Base-by-base conservation (phyloP, 2,329 filamentous ascomycete genomes). In the Ophiostoma fasciatum region DNA sequence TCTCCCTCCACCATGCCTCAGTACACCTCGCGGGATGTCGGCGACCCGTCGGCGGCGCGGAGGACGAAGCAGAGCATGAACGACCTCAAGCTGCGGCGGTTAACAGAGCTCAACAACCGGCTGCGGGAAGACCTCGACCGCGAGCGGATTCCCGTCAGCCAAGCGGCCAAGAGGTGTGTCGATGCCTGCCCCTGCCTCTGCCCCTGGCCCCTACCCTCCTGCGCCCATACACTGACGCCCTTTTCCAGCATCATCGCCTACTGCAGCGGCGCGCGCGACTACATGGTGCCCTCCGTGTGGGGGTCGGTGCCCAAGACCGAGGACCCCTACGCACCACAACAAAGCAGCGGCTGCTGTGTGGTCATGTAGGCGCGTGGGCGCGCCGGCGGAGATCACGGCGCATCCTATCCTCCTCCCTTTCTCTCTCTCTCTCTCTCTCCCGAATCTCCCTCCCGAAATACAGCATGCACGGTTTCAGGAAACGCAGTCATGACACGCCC, bases 31-130 rank as follows among this genome's bases (percentile, higher is more conserved):
- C 69, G 74, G 50, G 74, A 78, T 53, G 70, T 73, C 43, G 71
- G 71, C 59, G 74, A 78, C 55, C 71, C 72, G 56, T 71, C 70
- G 51, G 72, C 78, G 57, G 72, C 75, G 50, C 76, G 73, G 71
- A 93, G 87, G 67, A 96, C 92, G 68, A 94, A 94, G 70, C 90
- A 96, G 66, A 94, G 84, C 57, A 96, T 98, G 83, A 88, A 88
- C 49, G 90, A 98, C 59, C 74, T 98, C 46, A 98, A 98, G 71
- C 75, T 96, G 52, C 79, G 90, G 53, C 81, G 90, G 46, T 70
- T 98, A 61, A 96, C 87, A 43, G 90, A 98, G 66, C 74, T 98
- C 52, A 98, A 96, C 70, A 84, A 84, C 61, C 80, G 90, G 50
- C 66, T 98, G 58, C 82, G 87, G 52, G 90, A 98, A 62, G 90